These are phyloP conservation scores for Penicillium sp. DNA, from an alignment of 2,329 filamentous ascomycete species.

Conservation along the genomic window DNA sequence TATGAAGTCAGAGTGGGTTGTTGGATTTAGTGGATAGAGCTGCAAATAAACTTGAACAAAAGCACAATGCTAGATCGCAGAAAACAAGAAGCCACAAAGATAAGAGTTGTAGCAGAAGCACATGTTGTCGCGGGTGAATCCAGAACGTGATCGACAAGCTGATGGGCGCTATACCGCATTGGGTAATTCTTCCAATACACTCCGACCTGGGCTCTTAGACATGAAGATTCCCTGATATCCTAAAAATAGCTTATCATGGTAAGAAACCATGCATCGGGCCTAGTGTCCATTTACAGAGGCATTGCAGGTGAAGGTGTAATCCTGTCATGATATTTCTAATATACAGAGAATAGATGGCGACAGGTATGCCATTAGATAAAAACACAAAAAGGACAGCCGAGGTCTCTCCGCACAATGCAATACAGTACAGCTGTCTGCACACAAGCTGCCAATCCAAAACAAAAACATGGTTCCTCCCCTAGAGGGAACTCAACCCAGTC, in stretches of 20 bases:
- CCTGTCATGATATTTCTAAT: constrained; percentile 12
- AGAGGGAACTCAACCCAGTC: constrained; percentile 52
- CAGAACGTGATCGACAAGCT: constrained; percentile 25
- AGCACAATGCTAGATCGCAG: constrained; percentile 5
- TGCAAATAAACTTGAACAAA: constrained; percentile 2
- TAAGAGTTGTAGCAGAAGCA: constrained; percentile 6
- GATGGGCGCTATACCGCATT: constrained; percentile 26
- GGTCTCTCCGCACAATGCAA: not conserved
- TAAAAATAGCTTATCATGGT: not conserved
- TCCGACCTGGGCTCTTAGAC: not conserved
- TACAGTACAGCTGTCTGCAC: not conserved
- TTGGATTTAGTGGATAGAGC: not conserved
- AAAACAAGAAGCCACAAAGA: constrained; percentile 6
- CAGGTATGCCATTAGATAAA: constrained; percentile 7
- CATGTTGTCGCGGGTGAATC: constrained; percentile 13
- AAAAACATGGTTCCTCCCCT: not conserved
- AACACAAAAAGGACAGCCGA: not conserved
- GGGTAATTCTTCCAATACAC: constrained; percentile 11
- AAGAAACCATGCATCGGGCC: not conserved
- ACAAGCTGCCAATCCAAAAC: not conserved
- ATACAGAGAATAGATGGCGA: constrained; percentile 18
- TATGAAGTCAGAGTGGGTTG: not conserved
- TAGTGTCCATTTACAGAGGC: not conserved
- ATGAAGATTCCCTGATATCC: not conserved
- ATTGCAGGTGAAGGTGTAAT: not conserved